Conservation (phyloP, 2,329 filamentous ascomycete species). For the Xylaria sp. region DNA sequence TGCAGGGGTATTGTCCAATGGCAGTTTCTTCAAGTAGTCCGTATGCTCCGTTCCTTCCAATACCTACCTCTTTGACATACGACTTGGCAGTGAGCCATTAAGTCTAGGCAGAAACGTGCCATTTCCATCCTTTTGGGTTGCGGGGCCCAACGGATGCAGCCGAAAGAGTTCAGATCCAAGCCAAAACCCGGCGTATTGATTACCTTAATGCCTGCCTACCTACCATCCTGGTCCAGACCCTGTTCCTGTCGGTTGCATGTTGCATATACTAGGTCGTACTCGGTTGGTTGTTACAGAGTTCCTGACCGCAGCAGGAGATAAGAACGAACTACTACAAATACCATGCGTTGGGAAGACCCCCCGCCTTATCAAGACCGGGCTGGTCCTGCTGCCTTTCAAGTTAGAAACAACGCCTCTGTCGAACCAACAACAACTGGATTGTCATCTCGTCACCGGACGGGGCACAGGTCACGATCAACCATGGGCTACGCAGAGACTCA, state of each 20-base stretch:
- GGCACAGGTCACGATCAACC: slow-evolving; percentile 34
- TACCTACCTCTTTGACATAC: neutral
- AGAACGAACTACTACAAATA: slow-evolving; percentile 35
- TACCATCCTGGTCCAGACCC: neutral
- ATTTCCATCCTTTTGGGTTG: slow-evolving; percentile 4
- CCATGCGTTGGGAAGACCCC: slow-evolving; percentile 43
- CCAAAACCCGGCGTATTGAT: slow-evolving; percentile 6
- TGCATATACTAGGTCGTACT: neutral
- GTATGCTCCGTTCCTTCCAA: too few relatives aligned
- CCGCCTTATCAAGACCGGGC: slow-evolving; percentile 33
- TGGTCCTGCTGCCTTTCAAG: slow-evolving; percentile 41
- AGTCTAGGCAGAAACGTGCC: slow-evolving; percentile 30
- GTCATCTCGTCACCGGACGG: slow-evolving; percentile 32
- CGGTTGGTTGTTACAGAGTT: slow-evolving; percentile 9
- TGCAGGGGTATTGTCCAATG: too few relatives aligned
- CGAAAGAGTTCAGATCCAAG: slow-evolving; percentile 11
- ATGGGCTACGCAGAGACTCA: slow-evolving; percentile 39
- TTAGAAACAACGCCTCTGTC: slow-evolving; percentile 36
- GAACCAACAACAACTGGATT: slow-evolving; percentile 39
- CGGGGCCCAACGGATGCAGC: slow-evolving; percentile 4
- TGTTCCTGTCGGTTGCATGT: neutral
- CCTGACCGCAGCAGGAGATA: slow-evolving; percentile 6
- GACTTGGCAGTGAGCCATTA: neutral
- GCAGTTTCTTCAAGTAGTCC: too few relatives aligned
- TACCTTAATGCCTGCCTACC: slow-evolving; percentile 10